phyloP scores from a whole-genome alignment of 441 rosid species.

The Adansonia rubrostipa region DNA sequence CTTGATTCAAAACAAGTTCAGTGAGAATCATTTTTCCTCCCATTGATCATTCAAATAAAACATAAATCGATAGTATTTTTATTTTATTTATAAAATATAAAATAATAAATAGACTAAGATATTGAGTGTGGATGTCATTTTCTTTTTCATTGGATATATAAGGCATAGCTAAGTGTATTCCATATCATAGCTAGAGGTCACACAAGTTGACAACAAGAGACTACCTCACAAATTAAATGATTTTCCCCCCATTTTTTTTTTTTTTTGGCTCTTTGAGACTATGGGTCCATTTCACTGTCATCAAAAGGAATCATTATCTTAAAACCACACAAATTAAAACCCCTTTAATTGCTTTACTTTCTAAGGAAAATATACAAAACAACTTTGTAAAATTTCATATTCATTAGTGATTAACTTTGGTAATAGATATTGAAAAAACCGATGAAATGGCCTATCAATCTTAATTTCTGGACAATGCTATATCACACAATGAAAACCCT shows the following conservation, averaged over 20 bases:
- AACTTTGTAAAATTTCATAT: slow-evolving; percentile 36
- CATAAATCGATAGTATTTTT: no score
- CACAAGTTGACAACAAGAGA: slow-evolving; percentile 42
- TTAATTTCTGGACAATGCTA: slow-evolving; percentile 28
- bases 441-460: slow-evolving; percentile 32
- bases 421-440: slow-evolving; percentile 18
- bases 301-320: slow-evolving; percentile 50
- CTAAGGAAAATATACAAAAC: slow-evolving; percentile 44
- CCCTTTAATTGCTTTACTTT: slow-evolving; percentile 40
- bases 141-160: slow-evolving; percentile 34
- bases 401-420: slow-evolving; percentile 35
- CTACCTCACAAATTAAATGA: slow-evolving; percentile 39
- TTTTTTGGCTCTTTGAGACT: slow-evolving; percentile 35
- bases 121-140: slow-evolving; percentile 37
- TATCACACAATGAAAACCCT: slow-evolving; percentile 12
- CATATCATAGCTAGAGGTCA: slow-evolving; percentile 32
- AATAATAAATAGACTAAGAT: slow-evolving; percentile 1
- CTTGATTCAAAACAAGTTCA: slow-evolving; percentile 2
- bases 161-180: slow-evolving; percentile 46
- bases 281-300: slow-evolving; percentile 39
- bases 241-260: slow-evolving; percentile 4
- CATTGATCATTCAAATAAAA: not conserved
- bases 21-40: not conserved
- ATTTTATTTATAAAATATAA: not conserved
- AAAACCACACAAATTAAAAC: slow-evolving; percentile 46